Conservation (phyloP, 192 early-diverging fungal species). For the Podila epigama region DNA sequence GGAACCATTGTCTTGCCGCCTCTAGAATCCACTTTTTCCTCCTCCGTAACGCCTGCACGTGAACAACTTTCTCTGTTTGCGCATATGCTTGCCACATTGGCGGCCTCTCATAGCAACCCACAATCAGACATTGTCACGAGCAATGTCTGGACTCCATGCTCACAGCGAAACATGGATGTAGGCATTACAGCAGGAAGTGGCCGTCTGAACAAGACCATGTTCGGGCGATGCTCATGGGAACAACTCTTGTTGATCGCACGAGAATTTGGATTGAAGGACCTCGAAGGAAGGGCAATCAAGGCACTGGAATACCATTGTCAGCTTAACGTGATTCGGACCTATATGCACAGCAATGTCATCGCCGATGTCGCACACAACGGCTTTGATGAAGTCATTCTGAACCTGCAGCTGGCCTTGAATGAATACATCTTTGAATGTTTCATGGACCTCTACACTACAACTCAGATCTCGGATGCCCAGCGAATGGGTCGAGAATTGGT, state of each 20-base stretch:
- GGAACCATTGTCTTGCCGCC: background rate
- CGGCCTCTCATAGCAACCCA: too few species aligned
- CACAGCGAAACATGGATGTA: background rate
- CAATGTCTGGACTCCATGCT: background rate
- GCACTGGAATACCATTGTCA: conserved; percentile 16
- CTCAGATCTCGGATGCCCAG: too few species aligned
- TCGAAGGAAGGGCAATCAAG: conserved; percentile 2
- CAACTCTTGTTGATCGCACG: background rate
- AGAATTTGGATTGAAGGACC: background rate
- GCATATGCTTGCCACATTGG: background rate
- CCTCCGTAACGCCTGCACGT: background rate
- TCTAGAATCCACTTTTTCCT: background rate
- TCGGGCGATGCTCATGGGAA: conserved; percentile 27
- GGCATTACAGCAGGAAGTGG: background rate
- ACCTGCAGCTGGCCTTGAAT: conserved; percentile 21
- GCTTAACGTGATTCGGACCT: conserved; percentile 4
- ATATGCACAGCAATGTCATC: background rate
- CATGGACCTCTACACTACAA: conserved; percentile 14
- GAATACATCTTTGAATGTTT: conserved; percentile 10
- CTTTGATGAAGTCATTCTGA: conserved; percentile 5
- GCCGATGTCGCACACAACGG: conserved; percentile 6
- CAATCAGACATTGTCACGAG: background rate
- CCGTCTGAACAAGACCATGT: background rate
- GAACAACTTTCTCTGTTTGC: background rate
- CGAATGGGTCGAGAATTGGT: too few species aligned